A percentile compares a stretch with the other conserved stretches of the same genome.
phyloP scores from a whole-genome alignment of 1,284 basidiomycete species.

The Cerioporus squamosus region DNA sequence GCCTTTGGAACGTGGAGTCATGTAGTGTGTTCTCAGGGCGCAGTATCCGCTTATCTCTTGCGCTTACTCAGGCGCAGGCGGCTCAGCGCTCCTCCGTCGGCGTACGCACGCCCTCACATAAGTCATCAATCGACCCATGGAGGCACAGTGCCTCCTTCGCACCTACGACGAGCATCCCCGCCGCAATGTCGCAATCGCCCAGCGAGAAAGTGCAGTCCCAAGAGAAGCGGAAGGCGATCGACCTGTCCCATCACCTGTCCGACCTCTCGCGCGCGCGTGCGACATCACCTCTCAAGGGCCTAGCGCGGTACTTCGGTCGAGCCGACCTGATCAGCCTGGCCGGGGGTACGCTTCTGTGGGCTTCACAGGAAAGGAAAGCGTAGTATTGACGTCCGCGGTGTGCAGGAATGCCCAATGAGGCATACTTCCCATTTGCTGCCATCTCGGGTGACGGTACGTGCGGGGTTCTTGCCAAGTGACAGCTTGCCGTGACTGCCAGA shows the following conservation, averaged over 20 bases:
- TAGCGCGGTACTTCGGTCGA: conserved; percentile 57
- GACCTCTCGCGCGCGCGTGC: conserved; percentile 54
- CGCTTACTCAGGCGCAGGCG: too few relatives aligned
- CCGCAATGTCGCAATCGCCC: conserved; percentile 14
- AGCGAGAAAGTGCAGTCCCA: conserved; percentile 16
- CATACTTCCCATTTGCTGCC: conserved; percentile 66
- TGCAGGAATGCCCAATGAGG: conserved; percentile 61
- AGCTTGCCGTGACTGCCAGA: too few relatives aligned
- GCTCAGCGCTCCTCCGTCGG: neutral
- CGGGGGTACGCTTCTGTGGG: conserved; percentile 47
- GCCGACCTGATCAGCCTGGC: conserved; percentile 60
- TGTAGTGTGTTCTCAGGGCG: too few relatives aligned
- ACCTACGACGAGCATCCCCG: conserved; percentile 6
- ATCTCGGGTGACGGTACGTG: conserved; percentile 50
- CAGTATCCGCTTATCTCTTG: too few relatives aligned
- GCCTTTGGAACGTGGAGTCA: too few relatives aligned
- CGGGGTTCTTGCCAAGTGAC: neutral
- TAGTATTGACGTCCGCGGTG: neutral
- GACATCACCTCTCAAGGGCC: conserved; percentile 66
- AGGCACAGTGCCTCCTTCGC: neutral
- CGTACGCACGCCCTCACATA: neutral
- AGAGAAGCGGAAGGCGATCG: conserved; percentile 52
- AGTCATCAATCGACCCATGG: neutral
- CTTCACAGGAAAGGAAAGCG: neutral
- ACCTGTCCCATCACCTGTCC: conserved; percentile 65